These are phyloP conservation scores for Leptographium lundbergii DNA, from an alignment of 2,329 filamentous ascomycete species.

Conservation along the genomic window DNA sequence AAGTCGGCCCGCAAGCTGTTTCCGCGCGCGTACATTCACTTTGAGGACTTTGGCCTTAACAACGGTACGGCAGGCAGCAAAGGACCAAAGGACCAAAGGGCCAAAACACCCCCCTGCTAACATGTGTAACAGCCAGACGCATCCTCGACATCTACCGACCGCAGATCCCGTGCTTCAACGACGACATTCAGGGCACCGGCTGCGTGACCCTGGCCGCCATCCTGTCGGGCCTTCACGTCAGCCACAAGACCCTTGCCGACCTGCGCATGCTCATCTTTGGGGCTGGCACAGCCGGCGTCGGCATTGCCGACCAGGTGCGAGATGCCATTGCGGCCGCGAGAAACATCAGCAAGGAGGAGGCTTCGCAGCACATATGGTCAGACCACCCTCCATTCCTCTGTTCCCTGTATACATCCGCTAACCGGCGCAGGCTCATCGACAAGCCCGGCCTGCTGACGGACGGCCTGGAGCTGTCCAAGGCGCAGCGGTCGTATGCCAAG, in stretches of 20 bases:
- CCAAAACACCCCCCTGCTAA: neutral
- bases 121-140: constrained; percentile 42
- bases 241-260: constrained; percentile 52
- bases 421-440: constrained; percentile 54
- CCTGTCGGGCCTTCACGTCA: constrained; percentile 61
- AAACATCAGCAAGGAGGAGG: constrained; percentile 57
- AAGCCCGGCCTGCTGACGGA: constrained; percentile 64
- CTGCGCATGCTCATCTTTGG: constrained; percentile 66
- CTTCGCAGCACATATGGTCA: constrained; percentile 66
- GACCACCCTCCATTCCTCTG: too few species aligned
- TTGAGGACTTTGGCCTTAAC: constrained; percentile 72
- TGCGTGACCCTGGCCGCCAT: constrained; percentile 78
- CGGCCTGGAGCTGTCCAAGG: constrained; percentile 39
- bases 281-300: constrained; percentile 68
- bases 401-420: too few species aligned
- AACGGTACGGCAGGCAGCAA: constrained; percentile 38
- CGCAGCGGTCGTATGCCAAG: constrained; percentile 56
- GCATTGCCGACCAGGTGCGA: constrained; percentile 73
- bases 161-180: constrained; percentile 74
- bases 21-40: constrained; percentile 74
- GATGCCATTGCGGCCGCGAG: constrained; percentile 65
- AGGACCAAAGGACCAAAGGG: neutral
- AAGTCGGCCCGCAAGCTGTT: constrained; percentile 53
- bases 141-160: constrained; percentile 65
- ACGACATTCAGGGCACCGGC: constrained; percentile 71